These are phyloP conservation scores for Auxenochlorella protothecoides DNA, from an alignment of 139 green algal genomes.

Conservation along the genomic window DNA sequence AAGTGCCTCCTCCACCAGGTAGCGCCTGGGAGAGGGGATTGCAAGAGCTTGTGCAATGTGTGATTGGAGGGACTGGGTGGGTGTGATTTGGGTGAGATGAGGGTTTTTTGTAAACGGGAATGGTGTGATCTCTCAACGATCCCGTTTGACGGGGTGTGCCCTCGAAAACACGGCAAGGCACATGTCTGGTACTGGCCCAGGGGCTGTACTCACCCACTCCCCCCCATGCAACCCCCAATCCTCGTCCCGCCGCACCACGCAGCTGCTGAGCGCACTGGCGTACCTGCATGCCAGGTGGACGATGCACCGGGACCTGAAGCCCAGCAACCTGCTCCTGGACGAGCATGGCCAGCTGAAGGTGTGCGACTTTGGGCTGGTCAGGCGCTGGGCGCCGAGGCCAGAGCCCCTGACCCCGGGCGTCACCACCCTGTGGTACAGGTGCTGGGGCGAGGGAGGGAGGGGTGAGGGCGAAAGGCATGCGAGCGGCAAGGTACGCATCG, in stretches of 20 bases:
- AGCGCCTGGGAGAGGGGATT: background rate
- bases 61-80: background rate
- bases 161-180: background rate
- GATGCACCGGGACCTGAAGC: slow-evolving; percentile 62
- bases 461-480: background rate
- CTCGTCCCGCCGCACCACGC: background rate
- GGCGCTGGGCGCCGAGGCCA: background rate
- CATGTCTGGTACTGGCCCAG: too few relatives aligned
- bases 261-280: slow-evolving; percentile 57
- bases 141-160: background rate
- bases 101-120: background rate
- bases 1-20: slow-evolving; percentile 62
- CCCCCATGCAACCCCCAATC: too few relatives aligned
- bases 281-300: slow-evolving; percentile 62
- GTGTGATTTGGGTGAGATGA: background rate
- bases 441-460: background rate
- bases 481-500: background rate
- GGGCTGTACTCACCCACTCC: too few relatives aligned
- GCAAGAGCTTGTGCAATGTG: too few relatives aligned
- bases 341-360: slow-evolving; percentile 53
- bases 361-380: slow-evolving; percentile 60
- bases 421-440: slow-evolving; percentile 42
- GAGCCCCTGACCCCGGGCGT: slow-evolving; percentile 31
- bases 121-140: background rate
- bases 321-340: slow-evolving; percentile 63